Conservation (phyloP, 257 asterid species). For the Solanum paucissectum region DNA sequence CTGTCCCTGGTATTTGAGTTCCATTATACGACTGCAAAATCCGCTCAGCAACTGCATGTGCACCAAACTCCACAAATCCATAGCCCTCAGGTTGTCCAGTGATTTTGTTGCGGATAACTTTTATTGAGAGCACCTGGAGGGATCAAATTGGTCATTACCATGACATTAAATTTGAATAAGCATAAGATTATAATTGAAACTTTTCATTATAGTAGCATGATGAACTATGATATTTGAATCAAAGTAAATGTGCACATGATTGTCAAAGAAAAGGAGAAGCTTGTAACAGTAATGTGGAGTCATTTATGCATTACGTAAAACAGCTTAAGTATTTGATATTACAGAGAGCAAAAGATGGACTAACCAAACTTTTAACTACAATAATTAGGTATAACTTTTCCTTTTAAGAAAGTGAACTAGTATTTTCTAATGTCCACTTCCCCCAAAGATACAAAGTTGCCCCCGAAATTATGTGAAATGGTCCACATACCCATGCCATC, state of each 20-base stretch:
- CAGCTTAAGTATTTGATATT: background rate
- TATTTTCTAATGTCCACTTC: background rate
- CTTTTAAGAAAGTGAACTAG: background rate
- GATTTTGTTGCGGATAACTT: slow-evolving; percentile 83
- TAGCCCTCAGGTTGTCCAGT: slow-evolving; percentile 96
- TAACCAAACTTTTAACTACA: background rate
- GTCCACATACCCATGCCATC: background rate
- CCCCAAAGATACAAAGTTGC: background rate
- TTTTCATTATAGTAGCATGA: background rate
- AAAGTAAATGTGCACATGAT: background rate
- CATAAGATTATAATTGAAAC: background rate
- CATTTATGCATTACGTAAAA: background rate
- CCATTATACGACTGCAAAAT: slow-evolving; percentile 79
- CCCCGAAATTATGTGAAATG: background rate
- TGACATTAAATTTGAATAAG: background rate
- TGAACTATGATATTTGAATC: background rate
- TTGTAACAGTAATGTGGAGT: background rate
- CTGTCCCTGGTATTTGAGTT: slow-evolving; percentile 92
- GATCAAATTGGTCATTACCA: background rate
- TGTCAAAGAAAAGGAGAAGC: background rate
- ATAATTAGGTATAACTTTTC: background rate
- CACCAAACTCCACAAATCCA: slow-evolving; percentile 80
- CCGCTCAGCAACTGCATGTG: slow-evolving; percentile 82
- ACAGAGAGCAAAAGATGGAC: background rate
- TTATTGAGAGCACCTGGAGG: slow-evolving; percentile 74